These are phyloP conservation scores for Salicornia ramosissima DNA, from an alignment of 148 eudicot genomes.

Conservation along the genomic window DNA sequence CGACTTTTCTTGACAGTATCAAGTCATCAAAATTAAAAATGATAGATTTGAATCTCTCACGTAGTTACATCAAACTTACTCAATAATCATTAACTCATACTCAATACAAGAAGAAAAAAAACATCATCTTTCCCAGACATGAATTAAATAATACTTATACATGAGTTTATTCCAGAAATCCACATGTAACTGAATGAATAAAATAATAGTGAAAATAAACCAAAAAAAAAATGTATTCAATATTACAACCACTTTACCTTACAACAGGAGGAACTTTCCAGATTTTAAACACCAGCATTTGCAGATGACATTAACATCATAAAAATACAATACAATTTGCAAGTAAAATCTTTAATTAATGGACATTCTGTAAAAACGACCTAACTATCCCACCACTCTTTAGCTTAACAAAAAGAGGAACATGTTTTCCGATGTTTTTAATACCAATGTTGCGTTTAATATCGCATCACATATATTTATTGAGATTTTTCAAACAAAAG, in stretches of 20 bases:
- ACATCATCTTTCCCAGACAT: neutral
- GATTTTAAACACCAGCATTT: too few relatives aligned
- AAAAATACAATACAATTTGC: too few relatives aligned
- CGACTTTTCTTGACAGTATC: too few relatives aligned
- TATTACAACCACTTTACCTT: too few relatives aligned
- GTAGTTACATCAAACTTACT: neutral
- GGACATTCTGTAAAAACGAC: neutral
- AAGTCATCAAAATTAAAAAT: too few relatives aligned
- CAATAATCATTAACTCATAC: neutral
- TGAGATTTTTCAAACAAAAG: neutral
- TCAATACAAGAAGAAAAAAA: too few relatives aligned
- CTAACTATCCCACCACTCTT: neutral
- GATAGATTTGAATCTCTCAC: neutral
- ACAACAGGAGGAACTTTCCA: too few relatives aligned
- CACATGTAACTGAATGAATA: neutral
- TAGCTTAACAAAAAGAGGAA: neutral
- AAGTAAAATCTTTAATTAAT: too few relatives aligned
- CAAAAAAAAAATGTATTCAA: too few relatives aligned
- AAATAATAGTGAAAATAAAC: neutral
- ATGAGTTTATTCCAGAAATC: neutral
- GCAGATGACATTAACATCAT: too few relatives aligned
- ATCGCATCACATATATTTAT: neutral
- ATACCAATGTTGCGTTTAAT: neutral
- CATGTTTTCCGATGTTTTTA: neutral
- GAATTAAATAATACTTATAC: neutral